Conservation (phyloP, 768 basidiomycete species). For the Kwoniella heveanensis region DNA sequence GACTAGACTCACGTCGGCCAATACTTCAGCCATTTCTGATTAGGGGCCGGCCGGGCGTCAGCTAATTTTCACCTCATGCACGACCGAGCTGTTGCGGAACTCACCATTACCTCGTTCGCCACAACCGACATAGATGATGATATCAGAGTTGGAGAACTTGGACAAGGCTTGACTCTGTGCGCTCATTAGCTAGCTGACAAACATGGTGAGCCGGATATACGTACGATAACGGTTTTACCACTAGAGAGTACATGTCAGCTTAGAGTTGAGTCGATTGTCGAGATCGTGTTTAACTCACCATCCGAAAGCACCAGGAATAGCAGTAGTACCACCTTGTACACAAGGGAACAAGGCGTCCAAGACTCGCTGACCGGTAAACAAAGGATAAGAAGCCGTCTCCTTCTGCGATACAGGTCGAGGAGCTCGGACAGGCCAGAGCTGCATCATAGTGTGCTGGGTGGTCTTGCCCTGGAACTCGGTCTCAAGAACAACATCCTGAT, state of each 20-base stretch:
- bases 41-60: constrained; percentile 7
- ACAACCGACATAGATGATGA: constrained; percentile 98
- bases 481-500: constrained; percentile 88
- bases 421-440: constrained; percentile 98
- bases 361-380: constrained; percentile 95
- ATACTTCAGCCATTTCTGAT: constrained; percentile 73
- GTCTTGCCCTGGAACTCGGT: constrained; percentile 96
- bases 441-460: constrained; percentile 93
- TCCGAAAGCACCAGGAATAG: constrained; percentile 96
- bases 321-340: constrained; percentile 58
- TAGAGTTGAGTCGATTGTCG: neutral
- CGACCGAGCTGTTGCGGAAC: neutral
- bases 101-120: constrained; percentile 87
- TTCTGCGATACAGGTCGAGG: constrained; percentile 96
- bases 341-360: constrained; percentile 95
- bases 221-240: constrained; percentile 84
- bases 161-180: constrained; percentile 68
- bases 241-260: constrained; percentile 29
- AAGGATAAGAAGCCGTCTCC: constrained; percentile 84
- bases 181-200: neutral
- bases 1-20: constrained; percentile 74
- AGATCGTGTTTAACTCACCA: constrained; percentile 59
- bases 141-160: constrained; percentile 98
- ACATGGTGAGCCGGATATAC: constrained; percentile 50
- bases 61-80: constrained; percentile 5